phyloP scores from a whole-genome alignment of 2,329 filamentous ascomycete species.

The Aspergillus viridinutans region DNA sequence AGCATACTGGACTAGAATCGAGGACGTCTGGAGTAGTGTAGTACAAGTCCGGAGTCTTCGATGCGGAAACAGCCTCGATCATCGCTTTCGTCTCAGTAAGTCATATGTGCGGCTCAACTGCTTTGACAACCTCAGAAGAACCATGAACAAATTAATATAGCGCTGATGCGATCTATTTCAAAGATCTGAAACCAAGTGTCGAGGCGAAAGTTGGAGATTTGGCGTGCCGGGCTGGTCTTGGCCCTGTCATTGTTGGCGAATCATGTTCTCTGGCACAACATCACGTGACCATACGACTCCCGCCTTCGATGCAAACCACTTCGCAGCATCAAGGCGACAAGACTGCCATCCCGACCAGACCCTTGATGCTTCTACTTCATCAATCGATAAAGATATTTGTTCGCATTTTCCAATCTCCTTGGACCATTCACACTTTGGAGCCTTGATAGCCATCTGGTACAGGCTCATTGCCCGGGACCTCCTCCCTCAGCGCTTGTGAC shows the following conservation, averaged over 20 bases:
- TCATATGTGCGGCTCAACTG: not conserved
- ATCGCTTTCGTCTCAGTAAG: not conserved
- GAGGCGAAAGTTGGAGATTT: not conserved
- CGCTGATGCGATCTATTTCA: not conserved
- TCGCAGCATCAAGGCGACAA: conserved; percentile 22
- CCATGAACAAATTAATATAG: not conserved
- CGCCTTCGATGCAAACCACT: conserved; percentile 41
- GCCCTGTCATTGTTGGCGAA: conserved; percentile 19
- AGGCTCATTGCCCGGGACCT: conserved; percentile 13
- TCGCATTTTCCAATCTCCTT: conserved; percentile 8
- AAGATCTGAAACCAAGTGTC: not conserved
- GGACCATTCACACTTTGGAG: conserved; percentile 4
- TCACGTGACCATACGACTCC: conserved; percentile 34
- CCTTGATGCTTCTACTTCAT: conserved; percentile 16
- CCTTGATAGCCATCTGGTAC: conserved; percentile 11
- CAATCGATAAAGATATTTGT: conserved; percentile 7
- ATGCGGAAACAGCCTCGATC: not conserved
- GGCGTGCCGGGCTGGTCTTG: conserved; percentile 14
- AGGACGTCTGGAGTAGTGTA: not conserved
- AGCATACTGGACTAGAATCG: not conserved
- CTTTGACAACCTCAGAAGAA: not conserved
- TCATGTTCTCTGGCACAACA: conserved; percentile 19
- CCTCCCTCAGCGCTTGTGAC: conserved; percentile 21
- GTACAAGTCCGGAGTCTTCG: not conserved
- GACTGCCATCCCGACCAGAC: conserved; percentile 25